A percentile compares a stretch with the other conserved stretches of the same genome.
These are phyloP conservation scores for Orobanche coerulescens DNA, from an alignment of 257 asterid genomes.

Conservation along the genomic window DNA sequence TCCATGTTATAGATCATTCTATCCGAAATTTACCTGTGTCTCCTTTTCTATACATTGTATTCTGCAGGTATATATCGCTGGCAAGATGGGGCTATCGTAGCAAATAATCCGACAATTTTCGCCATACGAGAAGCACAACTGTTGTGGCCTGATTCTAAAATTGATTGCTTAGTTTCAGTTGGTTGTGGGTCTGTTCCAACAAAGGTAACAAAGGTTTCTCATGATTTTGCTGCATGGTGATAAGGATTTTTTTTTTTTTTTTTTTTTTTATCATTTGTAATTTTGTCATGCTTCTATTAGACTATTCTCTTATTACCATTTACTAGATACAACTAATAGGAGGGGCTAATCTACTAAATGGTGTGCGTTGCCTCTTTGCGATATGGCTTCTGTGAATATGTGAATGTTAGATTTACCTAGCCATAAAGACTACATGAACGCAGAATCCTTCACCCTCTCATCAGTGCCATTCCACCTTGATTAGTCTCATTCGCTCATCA, in stretches of 20 bases:
- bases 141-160: constrained; percentile 91
- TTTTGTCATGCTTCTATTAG: constrained; percentile 15
- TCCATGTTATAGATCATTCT: constrained; percentile 20
- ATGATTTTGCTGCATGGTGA: neutral
- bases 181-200: constrained; percentile 97
- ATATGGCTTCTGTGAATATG: constrained; percentile 1
- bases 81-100: constrained; percentile 99
- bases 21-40: constrained; percentile 14
- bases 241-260: neutral
- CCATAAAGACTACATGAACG: neutral
- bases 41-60: constrained; percentile 17
- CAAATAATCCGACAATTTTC: constrained; percentile 93
- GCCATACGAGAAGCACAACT: constrained; percentile 94
- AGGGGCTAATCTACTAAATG: neutral
- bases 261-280: too few species aligned
- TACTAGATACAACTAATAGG: constrained; percentile 11
- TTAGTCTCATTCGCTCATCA: too few species aligned
- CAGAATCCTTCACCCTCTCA: too few species aligned
- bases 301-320: constrained; percentile 6
- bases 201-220: constrained; percentile 45
- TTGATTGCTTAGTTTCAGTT: constrained; percentile 92
- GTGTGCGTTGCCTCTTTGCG: neutral
- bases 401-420: constrained; percentile 4
- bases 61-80: constrained; percentile 69
- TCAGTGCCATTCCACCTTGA: too few species aligned